Base-by-base conservation (phyloP, 768 basidiomycete genomes). In the Mycena vitilis region DNA sequence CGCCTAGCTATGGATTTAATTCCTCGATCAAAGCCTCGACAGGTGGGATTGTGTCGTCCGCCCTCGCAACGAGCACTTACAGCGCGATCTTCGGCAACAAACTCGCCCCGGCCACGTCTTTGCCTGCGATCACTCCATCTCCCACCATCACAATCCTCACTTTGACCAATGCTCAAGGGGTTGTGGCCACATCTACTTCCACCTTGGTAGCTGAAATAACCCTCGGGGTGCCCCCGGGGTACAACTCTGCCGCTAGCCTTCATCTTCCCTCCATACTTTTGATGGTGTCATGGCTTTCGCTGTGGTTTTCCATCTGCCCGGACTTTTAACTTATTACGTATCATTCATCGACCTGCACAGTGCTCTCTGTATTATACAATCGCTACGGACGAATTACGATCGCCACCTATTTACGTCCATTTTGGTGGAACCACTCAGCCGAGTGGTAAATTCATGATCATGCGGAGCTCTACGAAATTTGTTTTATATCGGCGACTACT, bases 41-140 rank as follows among this genome's bases (percentile, higher is more conserved):
- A 2, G 89, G 90, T 9, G 86, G 86, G 57, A 83, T 91, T 23
- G 88, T 88, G 5, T 68, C 79, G 4, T 84, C 88, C 20, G 91
- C 87, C 42, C 87, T 94, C 23, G 93, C 88, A 20, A 90, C 89
- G 0, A 89, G 87, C 76, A 93, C 92, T 4, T 95, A 95, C 74
- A 81, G 77, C 42, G 83, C 93, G 0, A 80, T 92, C 34, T 78
- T 91, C 56, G 86, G 80, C 22, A 66, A 78, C 69, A 69, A 81
- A 68, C 77, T 77, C 8, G 74, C 79, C 51, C 89, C 86, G 69
- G 81, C 78, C 36, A 85, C 90, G 1, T 87, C 83, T 9, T 77
- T 95, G 13, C 91, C 92, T 18, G 42, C 34, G 25, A 64, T 72
- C 37, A 59, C 71, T n/a, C 64, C 67, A 22, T 44, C 40, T 2